Evolutionary conservation across 2,329 filamentous ascomycete genomes (phyloP).

Genomic region (Aspergillus costaricaensis): DNA sequence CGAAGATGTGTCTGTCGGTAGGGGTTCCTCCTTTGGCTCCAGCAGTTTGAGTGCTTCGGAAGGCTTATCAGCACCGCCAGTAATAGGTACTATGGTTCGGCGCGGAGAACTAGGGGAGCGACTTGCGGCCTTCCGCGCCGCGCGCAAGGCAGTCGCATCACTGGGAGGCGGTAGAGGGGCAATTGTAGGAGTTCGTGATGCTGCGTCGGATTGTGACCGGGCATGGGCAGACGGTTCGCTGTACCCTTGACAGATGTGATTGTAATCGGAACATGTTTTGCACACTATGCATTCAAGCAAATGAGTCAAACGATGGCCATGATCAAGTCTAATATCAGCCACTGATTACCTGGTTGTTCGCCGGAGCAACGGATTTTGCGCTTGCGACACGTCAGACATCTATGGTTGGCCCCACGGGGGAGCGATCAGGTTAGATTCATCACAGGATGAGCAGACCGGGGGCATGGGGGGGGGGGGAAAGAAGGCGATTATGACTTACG

Average conservation of each 20-base stretch:
- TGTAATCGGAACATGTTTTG: constrained; percentile 71
- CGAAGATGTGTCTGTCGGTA: constrained; percentile 19
- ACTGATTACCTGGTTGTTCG: constrained; percentile 59
- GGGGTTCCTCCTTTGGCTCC: constrained; percentile 22
- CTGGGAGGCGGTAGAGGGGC: constrained; percentile 20
- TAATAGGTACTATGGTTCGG: constrained; percentile 10
- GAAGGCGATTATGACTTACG: constrained; percentile 53
- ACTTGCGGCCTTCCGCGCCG: constrained; percentile 25
- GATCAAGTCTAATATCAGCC: not conserved
- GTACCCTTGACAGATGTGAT: constrained; percentile 70
- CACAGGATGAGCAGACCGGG: constrained; percentile 10
- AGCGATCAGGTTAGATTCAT: constrained; percentile 3
- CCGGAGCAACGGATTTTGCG: constrained; percentile 75
- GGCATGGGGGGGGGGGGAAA: constrained; percentile 2
- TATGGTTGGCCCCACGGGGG: constrained; percentile 31
- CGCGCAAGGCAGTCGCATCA: constrained; percentile 21
- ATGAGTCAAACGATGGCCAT: constrained; percentile 4
- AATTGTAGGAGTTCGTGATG: constrained; percentile 26
- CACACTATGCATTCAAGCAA: constrained; percentile 47
- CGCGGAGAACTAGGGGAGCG: constrained; percentile 30
- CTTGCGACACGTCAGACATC: constrained; percentile 72
- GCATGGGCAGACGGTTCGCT: constrained; percentile 48
- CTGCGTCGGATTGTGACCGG: constrained; percentile 35
- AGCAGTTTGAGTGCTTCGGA: constrained; percentile 17
- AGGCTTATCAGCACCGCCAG: constrained; percentile 16